Percentiles rank a stretch among this genome's conserved stretches.
phyloP scores from a whole-genome alignment of 1,139 yeast species.

The Saccharomyces hybrid region DNA sequence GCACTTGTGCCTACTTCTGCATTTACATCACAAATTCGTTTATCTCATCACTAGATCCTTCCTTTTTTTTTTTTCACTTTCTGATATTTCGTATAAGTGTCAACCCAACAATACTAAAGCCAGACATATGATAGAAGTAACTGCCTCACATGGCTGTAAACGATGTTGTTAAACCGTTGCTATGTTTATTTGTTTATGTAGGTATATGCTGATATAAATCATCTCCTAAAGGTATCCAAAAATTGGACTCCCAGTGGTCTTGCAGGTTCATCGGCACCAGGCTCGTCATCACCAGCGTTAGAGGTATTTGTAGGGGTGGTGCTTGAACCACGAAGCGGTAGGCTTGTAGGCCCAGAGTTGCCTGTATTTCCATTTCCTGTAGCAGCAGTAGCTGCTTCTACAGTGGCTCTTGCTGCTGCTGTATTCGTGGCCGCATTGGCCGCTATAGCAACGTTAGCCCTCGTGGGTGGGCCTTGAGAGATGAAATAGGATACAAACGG shows the following conservation, averaged over 20 bases:
- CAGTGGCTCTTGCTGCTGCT: conserved; percentile 3
- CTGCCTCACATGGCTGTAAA: neutral
- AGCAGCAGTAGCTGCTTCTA: neutral
- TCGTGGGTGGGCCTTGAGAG: neutral
- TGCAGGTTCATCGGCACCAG: conserved; percentile 27
- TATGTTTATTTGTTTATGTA: neutral
- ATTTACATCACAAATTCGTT: neutral
- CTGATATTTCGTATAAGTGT: neutral
- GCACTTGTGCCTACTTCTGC: neutral
- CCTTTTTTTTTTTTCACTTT: neutral
- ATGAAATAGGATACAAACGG: conserved; percentile 13
- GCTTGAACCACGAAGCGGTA: neutral
- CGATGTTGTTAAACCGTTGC: neutral
- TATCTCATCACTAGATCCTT: neutral
- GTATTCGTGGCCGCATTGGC: conserved; percentile 1
- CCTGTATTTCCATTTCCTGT: neutral
- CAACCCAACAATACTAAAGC: neutral
- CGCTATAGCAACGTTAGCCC: neutral
- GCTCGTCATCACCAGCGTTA: conserved; percentile 20
- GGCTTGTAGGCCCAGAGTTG: conserved; percentile 5
- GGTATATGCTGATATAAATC: conserved; percentile 2
- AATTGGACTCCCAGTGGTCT: conserved; percentile 30
- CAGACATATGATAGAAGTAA: neutral
- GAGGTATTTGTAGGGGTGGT: conserved; percentile 5
- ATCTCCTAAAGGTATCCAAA: conserved; percentile 29